These are phyloP conservation scores for Malania oleifera DNA, from an alignment of 164 flowering plant genomes.

Conservation along the genomic window DNA sequence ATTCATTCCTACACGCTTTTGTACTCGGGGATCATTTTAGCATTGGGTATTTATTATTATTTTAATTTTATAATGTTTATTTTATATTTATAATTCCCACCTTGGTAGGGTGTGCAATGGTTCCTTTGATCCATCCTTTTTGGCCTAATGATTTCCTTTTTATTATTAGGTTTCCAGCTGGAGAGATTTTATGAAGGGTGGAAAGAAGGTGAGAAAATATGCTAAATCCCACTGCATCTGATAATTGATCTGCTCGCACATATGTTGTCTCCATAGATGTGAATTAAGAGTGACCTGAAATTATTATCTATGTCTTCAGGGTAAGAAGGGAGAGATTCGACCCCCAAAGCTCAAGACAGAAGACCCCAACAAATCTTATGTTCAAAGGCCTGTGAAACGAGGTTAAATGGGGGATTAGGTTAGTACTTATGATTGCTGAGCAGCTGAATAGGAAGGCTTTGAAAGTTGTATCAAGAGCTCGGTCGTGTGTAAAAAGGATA, in stretches of 20 bases:
- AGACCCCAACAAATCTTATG: slow-evolving; percentile 97
- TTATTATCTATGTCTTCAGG: slow-evolving; percentile 34
- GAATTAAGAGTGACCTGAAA: too few relatives aligned
- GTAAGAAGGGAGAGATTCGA: slow-evolving; percentile 87
- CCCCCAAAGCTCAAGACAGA: slow-evolving; percentile 99
- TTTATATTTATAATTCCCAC: background rate
- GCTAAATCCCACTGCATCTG: background rate
- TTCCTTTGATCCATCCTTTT: background rate
- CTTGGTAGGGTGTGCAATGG: too few relatives aligned
- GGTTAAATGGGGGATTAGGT: slow-evolving; percentile 13
- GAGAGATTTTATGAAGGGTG: slow-evolving; percentile 95
- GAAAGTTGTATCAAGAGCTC: too few relatives aligned
- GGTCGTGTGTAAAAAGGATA: too few relatives aligned
- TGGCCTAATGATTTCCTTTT: background rate
- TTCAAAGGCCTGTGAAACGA: slow-evolving; percentile 94
- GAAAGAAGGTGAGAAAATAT: slow-evolving; percentile 68
- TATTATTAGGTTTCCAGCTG: slow-evolving; percentile 92
- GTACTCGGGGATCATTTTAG: background rate
- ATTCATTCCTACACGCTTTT: too few relatives aligned
- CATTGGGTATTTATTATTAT: background rate
- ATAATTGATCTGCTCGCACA: background rate
- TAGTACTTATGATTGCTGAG: too few relatives aligned
- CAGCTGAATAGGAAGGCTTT: too few relatives aligned
- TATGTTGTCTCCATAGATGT: background rate
- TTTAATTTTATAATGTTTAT: background rate